A percentile compares a stretch with the other conserved stretches of the same genome.
Evolutionary conservation across 208 protist genomes (phyloP).

Genomic region (Borovskyia barvae): DNA sequence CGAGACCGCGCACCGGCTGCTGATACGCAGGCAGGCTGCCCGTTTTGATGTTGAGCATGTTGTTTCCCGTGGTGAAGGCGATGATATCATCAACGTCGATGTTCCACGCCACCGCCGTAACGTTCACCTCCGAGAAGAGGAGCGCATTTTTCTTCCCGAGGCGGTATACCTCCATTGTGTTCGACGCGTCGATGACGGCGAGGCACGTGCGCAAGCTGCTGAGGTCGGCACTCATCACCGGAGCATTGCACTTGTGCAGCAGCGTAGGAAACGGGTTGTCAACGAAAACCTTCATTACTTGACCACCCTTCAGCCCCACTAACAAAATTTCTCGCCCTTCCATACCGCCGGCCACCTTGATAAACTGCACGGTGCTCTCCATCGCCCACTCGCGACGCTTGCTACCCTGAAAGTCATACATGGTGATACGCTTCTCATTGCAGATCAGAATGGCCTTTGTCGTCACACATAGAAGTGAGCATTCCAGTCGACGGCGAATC

Average conservation of each 20-base stretch:
- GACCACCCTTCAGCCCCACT: conserved; percentile 92
- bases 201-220: conserved; percentile 85
- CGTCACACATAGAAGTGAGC: conserved; percentile 92
- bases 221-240: conserved; percentile 91
- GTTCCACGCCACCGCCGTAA: conserved; percentile 94
- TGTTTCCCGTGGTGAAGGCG: conserved; percentile 86
- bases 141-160: conserved; percentile 84
- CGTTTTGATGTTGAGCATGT: conserved; percentile 93
- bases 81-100: conserved; percentile 94
- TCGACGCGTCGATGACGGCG: conserved; percentile 92
- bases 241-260: conserved; percentile 78
- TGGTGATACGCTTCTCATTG: conserved; percentile 79
- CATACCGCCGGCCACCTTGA: conserved; percentile 93
- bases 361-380: conserved; percentile 91
- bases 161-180: conserved; percentile 87
- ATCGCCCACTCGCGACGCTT: conserved; percentile 94
- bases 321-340: conserved; percentile 90
- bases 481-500: conserved; percentile 91
- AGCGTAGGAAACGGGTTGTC: conserved; percentile 95
- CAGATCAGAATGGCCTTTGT: conserved; percentile 89
- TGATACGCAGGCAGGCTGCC: conserved; percentile 89
- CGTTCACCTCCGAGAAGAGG: conserved; percentile 88
- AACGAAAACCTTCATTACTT: conserved; percentile 93
- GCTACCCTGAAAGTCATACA: conserved; percentile 92
- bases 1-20: conserved; percentile 92